Base-by-base conservation (phyloP, 2,329 filamentous ascomycete species). In the Xylaria digitata region DNA sequence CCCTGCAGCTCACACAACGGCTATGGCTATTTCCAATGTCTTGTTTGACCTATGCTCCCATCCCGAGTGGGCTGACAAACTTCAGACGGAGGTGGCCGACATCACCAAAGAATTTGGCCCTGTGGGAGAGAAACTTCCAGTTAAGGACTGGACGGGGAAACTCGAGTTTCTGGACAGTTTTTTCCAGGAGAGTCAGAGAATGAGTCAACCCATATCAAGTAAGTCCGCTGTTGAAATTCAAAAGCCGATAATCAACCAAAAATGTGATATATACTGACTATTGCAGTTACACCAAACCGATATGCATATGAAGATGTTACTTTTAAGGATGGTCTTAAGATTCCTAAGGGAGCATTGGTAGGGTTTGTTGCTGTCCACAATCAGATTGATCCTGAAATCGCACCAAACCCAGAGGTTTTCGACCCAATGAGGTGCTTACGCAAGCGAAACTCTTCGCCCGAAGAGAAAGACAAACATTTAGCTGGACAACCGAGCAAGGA, bases 11-110 rank as follows among this genome's bases (percentile, higher is more conserved):
- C 60, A 63, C 30, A 63, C 60, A 9, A 63, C 60, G 2, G 42
- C 60, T 8, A 63, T 63, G 60, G 52, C 50, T 26, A 56, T 63
- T 11, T 56, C 60, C n/a, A 63, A 63, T 21, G n/a, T 63, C 9
- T 15, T 63, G n/a, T 63, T 63, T 34, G 60, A 63, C 32, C 32
- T 63, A 11, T 63, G 60, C 9, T 21, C 11, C 17, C 42, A 63
- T 34, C 60, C 60, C 13, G 43, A 63, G 43, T 63, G 52, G 52
- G 26, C 32, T 13, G 11, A 23, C 1, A 40, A 49, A 8, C 52
- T 63, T 23, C 17, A 37, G 17, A 17, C 8, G 2, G 53, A 63
- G 17, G 26, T 50, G 23, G 5, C 4, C 15, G 19, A 15, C 15
- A 34, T 50, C 19, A 57, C 23, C 19, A 23, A 45, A 1, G 52